Evolutionary conservation across 164 flowering plant species (phyloP), one percentile per base, ranked within the genome.

Genomic region (Vitis vinifera): DNA sequence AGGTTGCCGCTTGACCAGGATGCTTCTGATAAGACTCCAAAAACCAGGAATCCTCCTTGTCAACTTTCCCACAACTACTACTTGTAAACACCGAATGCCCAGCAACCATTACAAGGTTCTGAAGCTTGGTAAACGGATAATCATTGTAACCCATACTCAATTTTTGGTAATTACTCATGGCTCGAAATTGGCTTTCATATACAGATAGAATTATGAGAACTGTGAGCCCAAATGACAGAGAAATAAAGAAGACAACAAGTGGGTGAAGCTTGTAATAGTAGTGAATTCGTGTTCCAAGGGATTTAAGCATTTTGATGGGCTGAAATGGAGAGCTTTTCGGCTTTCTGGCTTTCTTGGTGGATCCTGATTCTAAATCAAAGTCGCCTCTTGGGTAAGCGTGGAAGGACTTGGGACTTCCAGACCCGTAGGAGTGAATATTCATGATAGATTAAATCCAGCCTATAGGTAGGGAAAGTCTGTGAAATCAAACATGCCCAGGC

Each of bases 71-170:
- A 79, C 94, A 95, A 68, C 86, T 86, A 78, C 85, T 90, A 80
- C 99, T 90, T 0, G 94, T 89, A 77, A 91, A 95, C 10, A 95
- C 84, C 2, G 99, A 95, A 87, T 95, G 98, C 55, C 99, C 98
- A 59, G 99, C 99, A 59, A 95, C 98, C 99, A 95, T 95, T 30
- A 95, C 97, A 53, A 95, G 91, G 79, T 91, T 93, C 72, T 63
- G 76, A 50, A 89, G 85, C 71, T 82, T 77, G 0, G 84, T 57
- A 76, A 85, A 89, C 0, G 98, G 98, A 70, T 86, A 83, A n/a
- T 47, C 16, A 73, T 65, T 72, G 47, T 66, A 48, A 48, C 44
- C 78, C 75, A 47, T 4, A 65, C 81, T 82, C 0, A 66, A 55
- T 55, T 79, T 84, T 50, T 52, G 68, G 58, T 76, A 76, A 75